Evolutionary conservation across 2,329 filamentous ascomycete species (phyloP).

Genomic region (Colletotrichum cordylinicola): DNA sequence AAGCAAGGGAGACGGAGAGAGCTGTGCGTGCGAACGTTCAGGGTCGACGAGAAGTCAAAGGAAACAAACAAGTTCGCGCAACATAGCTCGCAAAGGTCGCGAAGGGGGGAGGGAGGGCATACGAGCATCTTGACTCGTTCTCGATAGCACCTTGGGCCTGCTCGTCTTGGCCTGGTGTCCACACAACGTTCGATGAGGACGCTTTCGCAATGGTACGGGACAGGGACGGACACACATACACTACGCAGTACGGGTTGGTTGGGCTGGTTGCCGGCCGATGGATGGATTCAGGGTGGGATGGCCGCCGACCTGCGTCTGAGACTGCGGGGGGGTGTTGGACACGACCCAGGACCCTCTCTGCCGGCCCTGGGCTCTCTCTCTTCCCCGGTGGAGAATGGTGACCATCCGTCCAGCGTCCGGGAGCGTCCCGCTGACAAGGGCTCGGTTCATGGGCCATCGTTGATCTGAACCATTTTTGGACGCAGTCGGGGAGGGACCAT

Average conservation of each 20-base stretch:
- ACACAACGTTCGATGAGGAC: background rate
- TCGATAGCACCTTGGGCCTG: background rate
- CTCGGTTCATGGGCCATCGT: background rate
- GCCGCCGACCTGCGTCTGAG: background rate
- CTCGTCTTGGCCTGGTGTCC: background rate
- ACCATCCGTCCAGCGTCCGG: background rate
- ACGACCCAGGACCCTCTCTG: background rate
- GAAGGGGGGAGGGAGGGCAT: background rate
- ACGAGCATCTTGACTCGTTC: conserved; percentile 3
- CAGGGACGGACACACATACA: background rate
- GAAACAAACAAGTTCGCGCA: background rate
- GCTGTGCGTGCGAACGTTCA: background rate
- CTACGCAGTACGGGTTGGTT: background rate
- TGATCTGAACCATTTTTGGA: background rate
- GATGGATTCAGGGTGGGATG: background rate
- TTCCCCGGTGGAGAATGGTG: background rate
- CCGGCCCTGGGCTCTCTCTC: background rate
- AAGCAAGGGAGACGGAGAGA: background rate
- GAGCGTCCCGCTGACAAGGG: conserved; percentile 7
- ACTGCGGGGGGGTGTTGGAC: background rate
- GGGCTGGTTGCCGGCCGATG: background rate
- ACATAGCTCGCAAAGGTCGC: background rate
- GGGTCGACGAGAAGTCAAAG: background rate
- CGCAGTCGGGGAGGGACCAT: background rate
- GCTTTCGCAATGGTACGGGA: background rate